Conservation (phyloP, 2,329 filamentous ascomycete species). For the Pyrenochaeta sp. region DNA sequence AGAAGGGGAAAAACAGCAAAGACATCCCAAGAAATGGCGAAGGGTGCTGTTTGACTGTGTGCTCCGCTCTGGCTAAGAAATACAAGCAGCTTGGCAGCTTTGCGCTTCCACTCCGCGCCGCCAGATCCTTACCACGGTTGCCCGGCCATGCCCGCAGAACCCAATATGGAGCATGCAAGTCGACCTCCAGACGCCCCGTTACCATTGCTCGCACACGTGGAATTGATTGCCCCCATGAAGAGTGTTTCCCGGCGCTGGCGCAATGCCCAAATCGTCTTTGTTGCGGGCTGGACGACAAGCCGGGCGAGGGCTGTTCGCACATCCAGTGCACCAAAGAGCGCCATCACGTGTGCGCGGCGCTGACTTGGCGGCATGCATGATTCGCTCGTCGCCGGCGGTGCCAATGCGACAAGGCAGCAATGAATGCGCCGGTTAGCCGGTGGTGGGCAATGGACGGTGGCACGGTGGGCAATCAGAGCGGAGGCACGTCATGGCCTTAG, state of each 20-base stretch:
- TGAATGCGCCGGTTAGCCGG: constrained; percentile 17
- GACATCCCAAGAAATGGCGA: constrained; percentile 15
- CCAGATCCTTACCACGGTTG: constrained; percentile 6
- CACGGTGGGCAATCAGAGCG: constrained; percentile 7
- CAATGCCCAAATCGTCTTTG: neutral
- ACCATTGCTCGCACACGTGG: neutral
- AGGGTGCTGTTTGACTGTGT: constrained; percentile 36
- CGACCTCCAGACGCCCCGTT: neutral
- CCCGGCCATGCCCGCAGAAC: constrained; percentile 2
- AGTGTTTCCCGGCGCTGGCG: too few relatives aligned
- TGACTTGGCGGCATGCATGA: constrained; percentile 10
- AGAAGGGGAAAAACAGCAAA: constrained; percentile 18
- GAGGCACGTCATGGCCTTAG: constrained; percentile 10
- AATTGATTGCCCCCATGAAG: neutral
- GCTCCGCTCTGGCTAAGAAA: constrained; percentile 29
- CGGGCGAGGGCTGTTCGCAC: constrained; percentile 18
- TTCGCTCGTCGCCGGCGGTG: constrained; percentile 16
- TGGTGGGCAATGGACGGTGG: constrained; percentile 5
- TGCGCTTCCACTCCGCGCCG: constrained; percentile 3
- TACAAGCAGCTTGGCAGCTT: constrained; percentile 41
- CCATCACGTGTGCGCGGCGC: constrained; percentile 21
- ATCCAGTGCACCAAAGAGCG: too few relatives aligned
- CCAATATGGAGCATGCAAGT: neutral
- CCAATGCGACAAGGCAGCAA: constrained; percentile 14
- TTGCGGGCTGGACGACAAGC: constrained; percentile 11